Percentiles rank a stretch among this genome's conserved stretches.
Conservation (phyloP, 176 grass and related monocot species). For the Metroxylon sagu region DNA sequence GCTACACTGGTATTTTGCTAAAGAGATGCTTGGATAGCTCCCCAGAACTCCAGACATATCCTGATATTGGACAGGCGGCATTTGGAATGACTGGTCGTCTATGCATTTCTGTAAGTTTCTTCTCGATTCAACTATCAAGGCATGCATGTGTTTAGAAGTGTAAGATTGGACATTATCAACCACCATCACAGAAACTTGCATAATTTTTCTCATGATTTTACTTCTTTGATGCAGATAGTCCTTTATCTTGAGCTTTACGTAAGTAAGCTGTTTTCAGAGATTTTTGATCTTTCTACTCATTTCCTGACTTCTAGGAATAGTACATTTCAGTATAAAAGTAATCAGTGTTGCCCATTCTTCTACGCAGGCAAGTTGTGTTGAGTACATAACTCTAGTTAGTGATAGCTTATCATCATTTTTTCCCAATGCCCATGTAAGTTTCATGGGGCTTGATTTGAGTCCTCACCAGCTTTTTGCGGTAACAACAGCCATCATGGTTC, state of each 20-base stretch:
- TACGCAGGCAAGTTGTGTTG: constrained; percentile 49
- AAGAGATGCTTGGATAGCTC: constrained; percentile 87
- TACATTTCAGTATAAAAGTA: too few species aligned
- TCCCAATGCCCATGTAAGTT: too few species aligned
- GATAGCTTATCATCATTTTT: constrained; percentile 50
- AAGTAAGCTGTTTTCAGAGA: constrained; percentile 18
- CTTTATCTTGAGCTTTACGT: constrained; percentile 82
- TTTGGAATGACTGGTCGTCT: constrained; percentile 48
- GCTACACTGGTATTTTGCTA: constrained; percentile 71
- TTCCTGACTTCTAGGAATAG: too few species aligned
- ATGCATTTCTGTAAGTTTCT: constrained; percentile 45
- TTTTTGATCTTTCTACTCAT: too few species aligned
- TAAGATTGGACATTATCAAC: too few species aligned
- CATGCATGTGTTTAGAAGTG: too few species aligned
- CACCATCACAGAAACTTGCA: too few species aligned
- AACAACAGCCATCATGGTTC: constrained; percentile 47
- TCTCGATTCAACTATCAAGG: too few species aligned
- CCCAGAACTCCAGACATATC: constrained; percentile 57
- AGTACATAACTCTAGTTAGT: constrained; percentile 61
- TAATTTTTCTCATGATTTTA: background rate
- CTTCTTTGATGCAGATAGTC: constrained; percentile 36
- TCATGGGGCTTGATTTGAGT: constrained; percentile 29
- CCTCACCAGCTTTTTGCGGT: constrained; percentile 53
- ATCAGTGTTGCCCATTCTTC: too few species aligned
- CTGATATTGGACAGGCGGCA: constrained; percentile 56